These are phyloP conservation scores for Eucalyptus sp. DNA, from an alignment of 345 rosid species.

Conservation along the genomic window DNA sequence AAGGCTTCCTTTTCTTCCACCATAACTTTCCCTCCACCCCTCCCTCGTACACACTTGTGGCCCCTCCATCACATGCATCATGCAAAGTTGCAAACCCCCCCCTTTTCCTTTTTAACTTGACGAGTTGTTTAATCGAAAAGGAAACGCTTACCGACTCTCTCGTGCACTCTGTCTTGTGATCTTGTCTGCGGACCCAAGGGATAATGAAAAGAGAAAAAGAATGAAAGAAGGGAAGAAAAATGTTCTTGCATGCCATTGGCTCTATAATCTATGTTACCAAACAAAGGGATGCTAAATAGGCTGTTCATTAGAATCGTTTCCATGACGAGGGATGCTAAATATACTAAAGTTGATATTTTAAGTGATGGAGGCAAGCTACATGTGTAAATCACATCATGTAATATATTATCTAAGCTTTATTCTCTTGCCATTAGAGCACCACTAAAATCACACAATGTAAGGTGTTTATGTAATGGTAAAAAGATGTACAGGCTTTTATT, in stretches of 20 bases:
- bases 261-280: background rate
- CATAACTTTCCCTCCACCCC: background rate
- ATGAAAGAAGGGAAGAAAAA: background rate
- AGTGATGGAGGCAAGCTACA: background rate
- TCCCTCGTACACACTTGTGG: background rate
- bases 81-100: background rate
- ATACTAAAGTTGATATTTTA: background rate
- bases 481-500: background rate
- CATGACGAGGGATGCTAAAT: background rate
- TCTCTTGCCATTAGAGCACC: background rate
- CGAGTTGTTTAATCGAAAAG: background rate
- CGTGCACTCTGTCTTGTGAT: background rate
- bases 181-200: background rate
- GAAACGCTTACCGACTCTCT: background rate
- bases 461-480: background rate
- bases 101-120: background rate
- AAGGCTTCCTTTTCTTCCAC: background rate
- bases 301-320: background rate
- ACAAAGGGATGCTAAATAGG: background rate
- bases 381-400: background rate
- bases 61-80: conserved; percentile 6
- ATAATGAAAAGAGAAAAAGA: background rate
- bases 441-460: background rate
- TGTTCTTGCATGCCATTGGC: background rate
- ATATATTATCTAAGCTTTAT: background rate